A percentile compares a stretch with the other conserved stretches of the same genome.
These are phyloP conservation scores for Aspergillus bombycis DNA, from an alignment of 2,329 filamentous ascomycete genomes.

Conservation along the genomic window DNA sequence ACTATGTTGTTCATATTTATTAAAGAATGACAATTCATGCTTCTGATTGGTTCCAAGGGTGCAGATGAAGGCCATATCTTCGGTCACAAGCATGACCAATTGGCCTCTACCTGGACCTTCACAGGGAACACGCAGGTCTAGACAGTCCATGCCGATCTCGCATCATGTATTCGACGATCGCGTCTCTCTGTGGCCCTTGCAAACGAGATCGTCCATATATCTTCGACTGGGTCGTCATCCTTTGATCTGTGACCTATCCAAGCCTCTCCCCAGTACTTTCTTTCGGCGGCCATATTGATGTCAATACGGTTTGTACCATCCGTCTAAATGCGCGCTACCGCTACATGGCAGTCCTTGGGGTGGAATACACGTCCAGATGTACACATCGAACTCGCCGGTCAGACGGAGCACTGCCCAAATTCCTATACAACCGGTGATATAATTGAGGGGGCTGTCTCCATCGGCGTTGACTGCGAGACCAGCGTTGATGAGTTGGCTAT, in stretches of 20 bases:
- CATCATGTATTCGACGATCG: neutral
- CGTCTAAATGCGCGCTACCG: neutral
- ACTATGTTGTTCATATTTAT: neutral
- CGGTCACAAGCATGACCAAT: neutral
- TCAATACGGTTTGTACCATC: too few relatives aligned
- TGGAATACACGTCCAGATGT: neutral
- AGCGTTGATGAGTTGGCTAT: neutral
- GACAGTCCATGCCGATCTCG: neutral
- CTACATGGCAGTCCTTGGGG: neutral
- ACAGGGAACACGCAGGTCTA: too few relatives aligned
- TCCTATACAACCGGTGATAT: neutral
- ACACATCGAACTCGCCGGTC: neutral
- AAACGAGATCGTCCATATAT: neutral
- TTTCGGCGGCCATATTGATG: neutral
- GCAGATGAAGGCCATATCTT: neutral
- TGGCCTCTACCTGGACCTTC: neutral
- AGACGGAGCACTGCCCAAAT: constrained; percentile 33
- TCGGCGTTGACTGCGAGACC: neutral
- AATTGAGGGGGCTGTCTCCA: neutral
- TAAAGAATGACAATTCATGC: neutral
- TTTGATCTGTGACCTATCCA: neutral
- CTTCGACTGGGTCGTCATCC: neutral
- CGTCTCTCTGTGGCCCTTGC: neutral
- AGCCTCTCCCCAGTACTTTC: neutral
- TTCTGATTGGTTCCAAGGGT: neutral